Percentiles rank a stretch among this genome's conserved stretches.
Conservation (phyloP, 148 eudicot genomes). For the Persicaria tinctoria region DNA sequence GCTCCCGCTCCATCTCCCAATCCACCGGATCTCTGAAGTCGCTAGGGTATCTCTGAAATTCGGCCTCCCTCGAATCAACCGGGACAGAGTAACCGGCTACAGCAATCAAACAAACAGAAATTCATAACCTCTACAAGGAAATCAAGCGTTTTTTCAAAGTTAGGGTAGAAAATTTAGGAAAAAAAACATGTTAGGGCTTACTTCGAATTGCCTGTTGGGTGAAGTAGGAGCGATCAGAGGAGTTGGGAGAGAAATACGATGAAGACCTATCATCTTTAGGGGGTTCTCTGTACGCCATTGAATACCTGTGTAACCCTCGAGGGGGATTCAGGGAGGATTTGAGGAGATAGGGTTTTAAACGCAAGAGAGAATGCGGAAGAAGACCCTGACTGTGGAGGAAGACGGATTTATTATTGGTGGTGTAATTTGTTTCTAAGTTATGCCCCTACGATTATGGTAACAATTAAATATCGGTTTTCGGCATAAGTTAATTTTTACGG, state of each 20-base stretch:
- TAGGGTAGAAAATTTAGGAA: background rate
- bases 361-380: background rate
- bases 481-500: too few relatives aligned
- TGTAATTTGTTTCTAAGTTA: too few relatives aligned
- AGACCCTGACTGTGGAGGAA: too few relatives aligned
- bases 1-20: slow-evolving; percentile 53
- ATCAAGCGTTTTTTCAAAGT: background rate
- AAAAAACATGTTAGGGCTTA: background rate
- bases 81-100: slow-evolving; percentile 17
- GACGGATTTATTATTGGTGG: too few relatives aligned
- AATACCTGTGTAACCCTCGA: background rate
- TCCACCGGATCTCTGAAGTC: slow-evolving; percentile 19
- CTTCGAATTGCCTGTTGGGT: background rate
- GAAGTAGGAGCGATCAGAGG: background rate
- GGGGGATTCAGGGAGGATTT: background rate
- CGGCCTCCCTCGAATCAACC: background rate
- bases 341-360: background rate
- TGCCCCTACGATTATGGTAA: too few relatives aligned
- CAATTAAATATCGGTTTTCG: too few relatives aligned
- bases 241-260: background rate
- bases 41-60: slow-evolving; percentile 3
- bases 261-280: background rate
- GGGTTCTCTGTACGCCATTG: background rate
- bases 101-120: slow-evolving; percentile 8
- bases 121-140: background rate